Evolutionary conservation across 768 basidiomycete genomes (phyloP).

Genomic region (Collybia sordida): DNA sequence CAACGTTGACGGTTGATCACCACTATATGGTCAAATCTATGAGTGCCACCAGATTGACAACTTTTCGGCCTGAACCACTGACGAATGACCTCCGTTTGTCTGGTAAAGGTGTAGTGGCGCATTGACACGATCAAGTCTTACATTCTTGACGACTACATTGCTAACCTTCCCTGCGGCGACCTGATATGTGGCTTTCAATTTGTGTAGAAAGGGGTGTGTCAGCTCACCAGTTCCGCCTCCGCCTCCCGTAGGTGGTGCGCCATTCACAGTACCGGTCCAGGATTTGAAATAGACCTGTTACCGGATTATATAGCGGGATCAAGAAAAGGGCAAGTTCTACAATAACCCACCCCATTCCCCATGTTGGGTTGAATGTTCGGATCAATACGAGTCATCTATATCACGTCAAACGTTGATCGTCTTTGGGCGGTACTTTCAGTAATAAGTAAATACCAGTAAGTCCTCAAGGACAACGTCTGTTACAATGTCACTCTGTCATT

Average conservation of each 20-base stretch:
- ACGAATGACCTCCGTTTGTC: conserved; percentile 50
- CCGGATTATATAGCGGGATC: neutral
- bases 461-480: conserved; percentile 50
- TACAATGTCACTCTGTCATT: conserved; percentile 49
- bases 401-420: neutral
- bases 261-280: conserved; percentile 51
- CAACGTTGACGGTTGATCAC: conserved; percentile 46
- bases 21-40: conserved; percentile 26
- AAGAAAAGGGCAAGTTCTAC: neutral
- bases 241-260: conserved; percentile 54
- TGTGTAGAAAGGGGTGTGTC: neutral
- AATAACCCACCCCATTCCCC: conserved; percentile 44
- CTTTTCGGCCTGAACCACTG: conserved; percentile 7
- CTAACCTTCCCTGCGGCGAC: conserved; percentile 37
- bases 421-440: neutral
- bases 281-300: conserved; percentile 55
- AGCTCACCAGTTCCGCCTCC: conserved; percentile 49
- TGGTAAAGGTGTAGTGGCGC: conserved; percentile 49
- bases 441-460: conserved; percentile 31
- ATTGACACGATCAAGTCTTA: conserved; percentile 46
- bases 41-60: neutral
- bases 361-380: conserved; percentile 55
- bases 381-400: conserved; percentile 46
- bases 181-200: neutral
- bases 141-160: conserved; percentile 41